Evolutionary conservation across 176 grass and related monocot genomes (phyloP), one percentile per base, ranked within the genome.

Genomic region (Zea luxurians): DNA sequence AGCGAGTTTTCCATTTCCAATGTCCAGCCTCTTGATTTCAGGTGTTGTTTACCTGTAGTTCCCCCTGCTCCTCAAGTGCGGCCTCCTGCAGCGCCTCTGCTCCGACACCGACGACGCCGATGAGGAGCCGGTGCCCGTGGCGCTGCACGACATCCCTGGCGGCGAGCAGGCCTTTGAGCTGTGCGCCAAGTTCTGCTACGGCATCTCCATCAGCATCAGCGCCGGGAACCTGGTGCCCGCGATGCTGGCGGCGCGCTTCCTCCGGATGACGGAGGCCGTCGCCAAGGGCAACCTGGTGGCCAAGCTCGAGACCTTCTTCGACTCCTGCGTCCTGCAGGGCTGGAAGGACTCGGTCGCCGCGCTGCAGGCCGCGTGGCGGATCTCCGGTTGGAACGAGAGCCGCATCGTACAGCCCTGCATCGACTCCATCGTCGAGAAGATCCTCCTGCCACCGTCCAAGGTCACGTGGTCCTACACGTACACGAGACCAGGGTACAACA

Each of bases 141-240:
- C 81, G 60, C 91, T 98, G 34, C 89, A 94, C 40, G 95, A 92
- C 18, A 92, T 94, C 62, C 91, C 95, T 0, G 95, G 91, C 46
- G 81, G 89, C 36, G 91, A 94, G 71, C 73, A 94, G 65, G 70
- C 95, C 15, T 94, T 98, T 35, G 95, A 98, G 85, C 81, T 98
- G 13, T 98, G 95, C 59, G 91, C 91, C 53, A 98, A 98, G 83
- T 98, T 98, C 85, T 94, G 91, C 86, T 98, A 98, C 63, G 83
- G 91, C 60, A 98, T 98, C 53, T 67, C 87, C 78, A 92, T 98
- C 87, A 89, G 78, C 72, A 84, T 98, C 76, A 87, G 89, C 60
- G 95, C 95, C 4, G 73, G 66, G 83, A 94, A 92, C 84, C 92
- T 90, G 5, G 83, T 92, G 47, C 77, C 83, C 6, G 78, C 89